Base-by-base conservation (phyloP, 2,329 filamentous ascomycete genomes). In the Cordyceps pruinosa region DNA sequence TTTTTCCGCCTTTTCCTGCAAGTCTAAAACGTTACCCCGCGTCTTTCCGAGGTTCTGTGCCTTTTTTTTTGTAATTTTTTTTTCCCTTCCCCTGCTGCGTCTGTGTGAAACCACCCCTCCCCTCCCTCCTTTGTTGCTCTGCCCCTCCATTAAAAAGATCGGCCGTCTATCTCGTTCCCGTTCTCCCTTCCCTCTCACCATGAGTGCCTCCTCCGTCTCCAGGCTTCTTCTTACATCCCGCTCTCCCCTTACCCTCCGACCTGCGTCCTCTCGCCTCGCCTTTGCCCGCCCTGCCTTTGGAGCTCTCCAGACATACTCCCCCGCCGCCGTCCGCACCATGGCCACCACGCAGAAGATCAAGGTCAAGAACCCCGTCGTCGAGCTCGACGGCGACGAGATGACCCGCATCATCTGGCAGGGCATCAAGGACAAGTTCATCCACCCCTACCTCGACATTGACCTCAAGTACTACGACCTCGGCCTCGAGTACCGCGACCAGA, bases 391-490 rank as follows among this genome's bases (percentile, higher is more conserved):
- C 69, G 85, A 88, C 68, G 85, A 91, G 86, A 97, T 97, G 94
- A 99, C 94, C 67, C 84, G 94, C 69, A 92, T 99, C 73, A 99
- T 99, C 80, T 99, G 94, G 94, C 81, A 97, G 80, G 86, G 89
- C 75, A 99, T 99, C 84, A 97, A 97, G 84, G 89, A 97, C 78
- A 96, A 95, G 83, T 93, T 97, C 80, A 97, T 97, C 76, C 82
- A 87, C 77, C 92, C 92, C 57, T 97, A 94, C 78, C 87, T 99
- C 65, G 92, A 97, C 74, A 85, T 99, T 73, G 93, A 97, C 75
- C 86, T 99, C 70, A 97, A 99, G 82, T 96, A 96, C 84, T 96
- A 96, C 76, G 91, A 96, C 71, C 77, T 96, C 66, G 94, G 94
- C 61, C 84, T 97, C 63, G 86, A 90, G 72, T 96, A 96, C 83